These are phyloP conservation scores for Candida verbasci DNA, from an alignment of 805 yeast genomes.

Conservation along the genomic window DNA sequence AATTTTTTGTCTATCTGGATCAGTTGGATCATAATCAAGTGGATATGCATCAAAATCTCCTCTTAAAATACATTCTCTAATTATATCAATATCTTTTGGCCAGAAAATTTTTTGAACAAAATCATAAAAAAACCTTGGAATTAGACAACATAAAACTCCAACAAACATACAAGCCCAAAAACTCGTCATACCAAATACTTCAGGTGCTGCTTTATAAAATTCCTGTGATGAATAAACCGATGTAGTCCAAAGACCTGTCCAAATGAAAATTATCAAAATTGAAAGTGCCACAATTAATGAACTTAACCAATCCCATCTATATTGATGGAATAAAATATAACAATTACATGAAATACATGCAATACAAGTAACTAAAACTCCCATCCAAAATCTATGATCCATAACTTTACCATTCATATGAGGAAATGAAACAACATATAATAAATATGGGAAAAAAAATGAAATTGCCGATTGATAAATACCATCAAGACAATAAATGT, in stretches of 20 bases:
- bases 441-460: constrained; percentile 68
- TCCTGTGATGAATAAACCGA: constrained; percentile 41
- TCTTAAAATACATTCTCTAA: constrained; percentile 62
- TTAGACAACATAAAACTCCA: constrained; percentile 59
- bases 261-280: constrained; percentile 55
- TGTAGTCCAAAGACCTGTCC: constrained; percentile 82
- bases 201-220: constrained; percentile 63
- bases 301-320: constrained; percentile 80
- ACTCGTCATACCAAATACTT: constrained; percentile 54
- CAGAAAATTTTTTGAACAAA: constrained; percentile 45
- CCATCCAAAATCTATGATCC: constrained; percentile 73
- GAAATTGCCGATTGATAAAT: constrained; percentile 68
- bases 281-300: constrained; percentile 53
- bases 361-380: constrained; percentile 61
- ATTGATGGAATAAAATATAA: constrained; percentile 62
- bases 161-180: constrained; percentile 67
- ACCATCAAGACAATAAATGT: constrained; percentile 75
- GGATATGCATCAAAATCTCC: constrained; percentile 72
- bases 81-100: constrained; percentile 70
- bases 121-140: constrained; percentile 67
- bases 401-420: constrained; percentile 49
- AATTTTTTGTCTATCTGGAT: constrained; percentile 57
- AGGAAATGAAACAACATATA: constrained; percentile 27
- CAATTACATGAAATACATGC: constrained; percentile 64
- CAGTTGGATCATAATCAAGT: constrained; percentile 71